Percentiles rank a stretch among this genome's conserved stretches.
phyloP scores from a whole-genome alignment of 2,329 filamentous ascomycete species.

The Mycosphaerella sp. region DNA sequence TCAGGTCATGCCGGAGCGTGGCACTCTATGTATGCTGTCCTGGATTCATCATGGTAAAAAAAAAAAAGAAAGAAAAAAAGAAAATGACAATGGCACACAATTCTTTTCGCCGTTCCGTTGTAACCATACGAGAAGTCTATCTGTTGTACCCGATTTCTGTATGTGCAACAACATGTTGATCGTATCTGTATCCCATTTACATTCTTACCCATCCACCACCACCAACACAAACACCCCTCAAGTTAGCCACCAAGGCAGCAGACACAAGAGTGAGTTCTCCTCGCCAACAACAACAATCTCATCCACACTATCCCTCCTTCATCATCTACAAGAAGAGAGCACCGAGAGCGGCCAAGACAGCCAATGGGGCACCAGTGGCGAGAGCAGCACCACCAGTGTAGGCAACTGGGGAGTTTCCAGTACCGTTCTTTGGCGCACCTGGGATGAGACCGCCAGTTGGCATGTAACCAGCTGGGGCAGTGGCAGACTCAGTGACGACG shows the following conservation, averaged over 20 bases:
- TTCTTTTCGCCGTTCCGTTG: neutral
- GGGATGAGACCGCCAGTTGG: neutral
- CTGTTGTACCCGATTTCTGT: neutral
- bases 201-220: neutral
- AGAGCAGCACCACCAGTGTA: conserved; percentile 4
- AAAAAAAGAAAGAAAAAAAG: no score
- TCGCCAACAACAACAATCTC: neutral
- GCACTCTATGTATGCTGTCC: no score
- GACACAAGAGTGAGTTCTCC: neutral
- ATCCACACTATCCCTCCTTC: no score
- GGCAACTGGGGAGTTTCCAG: neutral
- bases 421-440: neutral
- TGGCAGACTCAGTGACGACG: conserved; percentile 10
- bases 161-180: no score
- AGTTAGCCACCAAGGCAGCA: neutral
- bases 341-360: neutral
- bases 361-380: neutral
- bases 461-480: neutral
- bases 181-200: neutral
- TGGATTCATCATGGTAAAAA: no score
- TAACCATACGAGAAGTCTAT: neutral
- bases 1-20: no score
- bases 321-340: conserved; percentile 7
- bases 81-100: neutral
- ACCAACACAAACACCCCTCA: neutral